Evolutionary conservation across 2,329 filamentous ascomycete species (phyloP).

Genomic region (Aureobasidium sp.): DNA sequence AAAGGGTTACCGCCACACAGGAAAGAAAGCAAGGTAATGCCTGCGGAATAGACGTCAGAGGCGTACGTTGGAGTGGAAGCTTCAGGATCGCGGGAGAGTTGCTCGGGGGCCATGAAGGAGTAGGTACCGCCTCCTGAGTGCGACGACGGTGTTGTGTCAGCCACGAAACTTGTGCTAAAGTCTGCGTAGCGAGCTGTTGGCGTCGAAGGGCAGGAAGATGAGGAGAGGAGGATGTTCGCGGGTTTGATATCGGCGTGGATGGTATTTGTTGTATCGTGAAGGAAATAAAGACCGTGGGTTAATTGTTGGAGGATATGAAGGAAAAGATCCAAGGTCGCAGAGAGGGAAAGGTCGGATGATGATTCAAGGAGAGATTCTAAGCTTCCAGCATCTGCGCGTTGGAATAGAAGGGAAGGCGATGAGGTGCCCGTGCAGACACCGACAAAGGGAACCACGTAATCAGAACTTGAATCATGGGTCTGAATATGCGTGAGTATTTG

Average conservation of each 20-base stretch:
- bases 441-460: constrained; percentile 28
- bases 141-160: constrained; percentile 34
- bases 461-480: constrained; percentile 18
- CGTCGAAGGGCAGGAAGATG: constrained; percentile 19
- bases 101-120: constrained; percentile 36
- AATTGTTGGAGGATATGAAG: constrained; percentile 35
- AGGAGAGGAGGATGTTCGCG: constrained; percentile 37
- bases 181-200: constrained; percentile 34
- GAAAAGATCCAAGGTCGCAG: constrained; percentile 25
- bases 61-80: constrained; percentile 28
- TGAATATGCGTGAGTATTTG: constrained; percentile 27
- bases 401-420: constrained; percentile 26
- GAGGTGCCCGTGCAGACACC: constrained; percentile 27
- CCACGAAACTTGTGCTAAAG: constrained; percentile 37
- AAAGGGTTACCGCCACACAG: constrained; percentile 38
- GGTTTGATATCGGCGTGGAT: constrained; percentile 44
- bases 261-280: constrained; percentile 32
- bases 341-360: background rate
- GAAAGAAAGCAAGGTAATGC: constrained; percentile 38
- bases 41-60: constrained; percentile 40
- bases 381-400: constrained; percentile 27
- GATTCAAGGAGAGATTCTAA: constrained; percentile 24
- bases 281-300: constrained; percentile 36
- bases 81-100: constrained; percentile 26
- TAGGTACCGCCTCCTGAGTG: constrained; percentile 33